Base-by-base conservation (phyloP, 83 land plant genomes). In the Thuja plicata region DNA sequence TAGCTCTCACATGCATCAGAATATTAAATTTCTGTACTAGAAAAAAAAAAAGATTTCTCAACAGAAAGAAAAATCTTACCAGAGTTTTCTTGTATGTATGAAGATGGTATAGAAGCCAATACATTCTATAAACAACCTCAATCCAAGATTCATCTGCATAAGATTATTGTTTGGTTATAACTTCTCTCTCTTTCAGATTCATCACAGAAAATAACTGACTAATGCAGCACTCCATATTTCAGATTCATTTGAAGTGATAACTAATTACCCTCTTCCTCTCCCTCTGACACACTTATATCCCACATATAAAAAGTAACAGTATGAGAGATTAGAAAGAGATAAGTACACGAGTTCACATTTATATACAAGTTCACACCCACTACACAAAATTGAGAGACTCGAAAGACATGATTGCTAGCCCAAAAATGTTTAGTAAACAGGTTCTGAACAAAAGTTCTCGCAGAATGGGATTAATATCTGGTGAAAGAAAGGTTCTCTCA, bases 91-190 rank as follows among this genome's bases (percentile, higher is more conserved):
- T 97, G 88, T 96, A 98, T 60, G 95, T 91, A 88, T 97, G 96
- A 80, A 95, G 91, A 91, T 98, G 99, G 89, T 95, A 90, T 80
- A 94, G 93, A 15, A 98, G 93, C 99, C 99, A 98, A 87, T 96
- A 98, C 95, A 96, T 97, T 79, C 94, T 87, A 55, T 97, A 98
- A 27, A 97, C 99, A 60, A 96, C 97, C 90, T 96, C 99, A 40
- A 89, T 94, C 89, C 96, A 94, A 12, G 97, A 93, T 89, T 96
- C 99, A 90, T 92, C 99, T 96, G 94, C 88, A 86, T 57, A 86
- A 41, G 82, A 37, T 2, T 46, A 86, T 86, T 55, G 7, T 19
- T 15, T 86, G 37, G 52, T 48, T 48, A 45, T 27, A 45, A 83
- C 32, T 27, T 48, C 52, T 83, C 85, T 30, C 89, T 50, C 89